A percentile compares a stretch with the other conserved stretches of the same genome.
These are phyloP conservation scores for Pyrenochaeta sp. DNA, from an alignment of 2,329 filamentous ascomycete species.

Conservation along the genomic window DNA sequence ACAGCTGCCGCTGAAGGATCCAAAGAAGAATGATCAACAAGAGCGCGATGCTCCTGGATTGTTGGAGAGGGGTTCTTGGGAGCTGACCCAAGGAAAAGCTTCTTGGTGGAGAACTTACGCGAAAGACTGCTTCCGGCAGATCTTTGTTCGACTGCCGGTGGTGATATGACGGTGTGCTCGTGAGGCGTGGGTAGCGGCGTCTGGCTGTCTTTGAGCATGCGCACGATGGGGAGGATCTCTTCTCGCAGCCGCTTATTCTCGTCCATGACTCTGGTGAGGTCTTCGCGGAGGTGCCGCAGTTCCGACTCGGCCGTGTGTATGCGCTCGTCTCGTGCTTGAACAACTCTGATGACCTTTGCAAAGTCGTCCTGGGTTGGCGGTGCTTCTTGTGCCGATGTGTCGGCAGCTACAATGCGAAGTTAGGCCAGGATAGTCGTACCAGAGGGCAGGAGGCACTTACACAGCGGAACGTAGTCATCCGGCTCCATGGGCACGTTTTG, in stretches of 20 bases:
- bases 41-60: constrained; percentile 54
- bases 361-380: constrained; percentile 94
- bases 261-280: constrained; percentile 65
- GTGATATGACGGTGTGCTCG: constrained; percentile 46
- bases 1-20: constrained; percentile 61
- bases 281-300: constrained; percentile 73
- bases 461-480: constrained; percentile 91
- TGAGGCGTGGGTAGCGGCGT: constrained; percentile 72
- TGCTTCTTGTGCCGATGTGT: constrained; percentile 84
- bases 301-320: constrained; percentile 86
- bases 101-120: constrained; percentile 63
- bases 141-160: constrained; percentile 45
- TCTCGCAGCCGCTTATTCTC: constrained; percentile 90
- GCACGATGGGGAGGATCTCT: constrained; percentile 88
- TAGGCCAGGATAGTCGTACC: neutral
- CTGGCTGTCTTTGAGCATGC: constrained; percentile 89
- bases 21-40: constrained; percentile 54
- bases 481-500: constrained; percentile 91
- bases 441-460: constrained; percentile 63
- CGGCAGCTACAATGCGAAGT: constrained; percentile 71
- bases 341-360: constrained; percentile 86
- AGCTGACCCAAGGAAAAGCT: constrained; percentile 58
- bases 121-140: constrained; percentile 57
- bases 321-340: constrained; percentile 88
- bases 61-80: constrained; percentile 62